Evolutionary conservation across 2,329 filamentous ascomycete genomes (phyloP).

Genomic region (Fusarium sp.): DNA sequence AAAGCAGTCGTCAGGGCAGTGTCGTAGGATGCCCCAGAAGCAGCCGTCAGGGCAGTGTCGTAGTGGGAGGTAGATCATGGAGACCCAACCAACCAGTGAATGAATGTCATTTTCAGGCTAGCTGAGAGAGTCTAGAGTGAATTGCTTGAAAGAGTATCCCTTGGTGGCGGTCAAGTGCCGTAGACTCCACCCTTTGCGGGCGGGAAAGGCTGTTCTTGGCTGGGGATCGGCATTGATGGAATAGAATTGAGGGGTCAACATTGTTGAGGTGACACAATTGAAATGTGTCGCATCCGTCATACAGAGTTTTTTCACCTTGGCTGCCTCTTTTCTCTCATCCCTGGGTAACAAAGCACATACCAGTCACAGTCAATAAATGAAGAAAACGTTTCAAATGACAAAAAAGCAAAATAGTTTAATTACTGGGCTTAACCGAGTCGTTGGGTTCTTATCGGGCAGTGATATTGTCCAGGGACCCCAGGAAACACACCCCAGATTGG

Average conservation of each 20-base stretch:
- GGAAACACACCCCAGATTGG: neutral
- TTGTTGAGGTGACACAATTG: neutral
- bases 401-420: conserved; percentile 38
- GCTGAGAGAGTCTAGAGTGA: neutral
- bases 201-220: conserved; percentile 36
- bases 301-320: neutral
- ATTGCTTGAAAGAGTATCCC: neutral
- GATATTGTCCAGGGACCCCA: neutral
- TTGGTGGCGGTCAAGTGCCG: conserved; percentile 35
- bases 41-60: conserved; percentile 1
- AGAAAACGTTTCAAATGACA: conserved; percentile 2
- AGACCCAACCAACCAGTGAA: conserved; percentile 7
- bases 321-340: conserved; percentile 6
- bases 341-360: neutral
- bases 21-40: neutral
- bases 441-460: conserved; percentile 40
- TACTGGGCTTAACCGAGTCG: conserved; percentile 41
- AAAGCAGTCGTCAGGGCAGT: neutral
- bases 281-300: neutral
- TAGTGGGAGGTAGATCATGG: conserved; percentile 16
- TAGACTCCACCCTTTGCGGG: conserved; percentile 27
- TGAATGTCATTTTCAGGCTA: conserved; percentile 29
- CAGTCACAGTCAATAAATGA: neutral
- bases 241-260: neutral
- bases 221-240: neutral